These are phyloP conservation scores for Sorghum bicolor DNA, from an alignment of 176 grass and related monocot species.

Conservation along the genomic window Sorghum_bicolor_NCBIv3 NC_012872.2:17199501-17200000, in stretches of 20 bases:
- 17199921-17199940: not conserved
- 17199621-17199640: not conserved
- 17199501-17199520: not conserved
- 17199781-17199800: slow-evolving; percentile 28
- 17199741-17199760: slow-evolving; percentile 4
- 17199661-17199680: not conserved
- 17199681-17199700: not conserved
- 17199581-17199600: not conserved
- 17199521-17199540: not conserved
- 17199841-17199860: not conserved
- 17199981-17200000: not conserved
- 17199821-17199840: slow-evolving; percentile 16
- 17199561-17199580: slow-evolving; percentile 11
- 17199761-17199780: not conserved
- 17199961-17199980: not conserved
- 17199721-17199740: not conserved
- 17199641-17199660: not conserved
- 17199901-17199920: not conserved
- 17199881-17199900: slow-evolving; percentile 15
- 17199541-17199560: slow-evolving; percentile 25
- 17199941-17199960: too few species aligned
- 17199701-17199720: not conserved
- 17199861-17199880: slow-evolving; percentile 21
- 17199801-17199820: slow-evolving; percentile 14
- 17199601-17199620: not conserved